Base-by-base conservation (phyloP, 306 rosid species). In the Sphenostylis stenocarpa region DNA sequence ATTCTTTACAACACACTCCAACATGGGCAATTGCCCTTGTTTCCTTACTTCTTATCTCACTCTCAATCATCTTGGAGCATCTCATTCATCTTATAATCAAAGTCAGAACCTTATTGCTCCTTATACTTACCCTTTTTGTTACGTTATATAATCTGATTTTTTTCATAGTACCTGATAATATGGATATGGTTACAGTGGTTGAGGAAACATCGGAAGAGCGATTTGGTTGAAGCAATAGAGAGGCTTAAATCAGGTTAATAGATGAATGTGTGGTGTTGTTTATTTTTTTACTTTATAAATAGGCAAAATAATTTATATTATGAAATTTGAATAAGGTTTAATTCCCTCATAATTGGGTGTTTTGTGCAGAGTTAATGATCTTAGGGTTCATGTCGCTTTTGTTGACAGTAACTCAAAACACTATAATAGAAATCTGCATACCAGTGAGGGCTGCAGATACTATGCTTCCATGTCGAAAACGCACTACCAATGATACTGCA, bases 381-480 rank as follows among this genome's bases (percentile, higher is more conserved):
- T 47, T 69, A 28, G 74, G 74, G 47, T 69, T 69, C 24, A 28
- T 69, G 60, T 69, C 74, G n/a, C 60, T 69, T 29, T 47, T 69
- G 60, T 47, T 69, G 74, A 45, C 74, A 26, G 60, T 47, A 26
- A 69, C 60, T 16, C 74, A 47, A 47, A 24, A 47, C 11, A 28
- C 60, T n/a, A 69, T 69, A 16, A 26, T 3, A 26, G 57, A 69
- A 69, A 69, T 69, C 60, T 69, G 74, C 44, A 29, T 69, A 47
- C 74, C 60, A n/a, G n/a, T 49, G 4, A 47, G 15, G 43, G 28
- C 44, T 69, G 74, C 60, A 26, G n/a, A 69, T 12, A 69, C 44
- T 28, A 69, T 69, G 74, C 74, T 69, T 69, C 74, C 74, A 28
- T 69, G 74, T 47, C 43, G 74, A 16, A 69, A 69, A 69, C 26